Evolutionary conservation across 257 asterid genomes (phyloP).

Genomic region (Marsdenia floribunda): DNA sequence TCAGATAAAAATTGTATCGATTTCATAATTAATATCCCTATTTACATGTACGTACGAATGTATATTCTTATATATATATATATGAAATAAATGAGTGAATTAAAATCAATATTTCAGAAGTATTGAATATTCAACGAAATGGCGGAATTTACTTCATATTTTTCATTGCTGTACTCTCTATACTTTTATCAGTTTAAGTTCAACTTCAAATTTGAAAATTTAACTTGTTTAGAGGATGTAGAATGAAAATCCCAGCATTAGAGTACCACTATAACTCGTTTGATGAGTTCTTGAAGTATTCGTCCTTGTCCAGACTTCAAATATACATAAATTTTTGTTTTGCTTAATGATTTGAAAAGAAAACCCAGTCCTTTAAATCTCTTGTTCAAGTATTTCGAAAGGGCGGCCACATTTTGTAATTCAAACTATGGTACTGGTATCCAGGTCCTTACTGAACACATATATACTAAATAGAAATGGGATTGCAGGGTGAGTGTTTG

Average conservation of each 20-base stretch:
- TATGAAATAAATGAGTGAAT: no score
- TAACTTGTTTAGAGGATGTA: background rate
- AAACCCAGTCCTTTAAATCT: background rate
- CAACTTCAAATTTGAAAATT: no score
- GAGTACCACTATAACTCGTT: background rate
- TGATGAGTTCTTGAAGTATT: background rate
- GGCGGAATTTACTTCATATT: no score
- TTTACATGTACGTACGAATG: no score
- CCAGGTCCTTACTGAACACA: constrained; percentile 19
- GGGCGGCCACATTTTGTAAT: constrained; percentile 34
- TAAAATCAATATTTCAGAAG: no score
- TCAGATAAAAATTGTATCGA: no score
- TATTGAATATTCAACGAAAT: no score
- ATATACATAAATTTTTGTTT: background rate
- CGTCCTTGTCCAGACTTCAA: background rate
- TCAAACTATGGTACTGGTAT: constrained; percentile 30
- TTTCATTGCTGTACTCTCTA: no score
- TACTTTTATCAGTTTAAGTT: no score
- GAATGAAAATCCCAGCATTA: background rate
- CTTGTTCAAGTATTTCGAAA: background rate
- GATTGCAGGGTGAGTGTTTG: constrained; percentile 30
- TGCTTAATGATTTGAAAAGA: background rate
- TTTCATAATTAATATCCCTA: no score
- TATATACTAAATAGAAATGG: constrained; percentile 16
- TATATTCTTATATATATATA: no score